A percentile compares a stretch with the other conserved stretches of the same genome.
phyloP scores from a whole-genome alignment of 164 flowering plant species.

The Macadamia integrifolia region DNA sequence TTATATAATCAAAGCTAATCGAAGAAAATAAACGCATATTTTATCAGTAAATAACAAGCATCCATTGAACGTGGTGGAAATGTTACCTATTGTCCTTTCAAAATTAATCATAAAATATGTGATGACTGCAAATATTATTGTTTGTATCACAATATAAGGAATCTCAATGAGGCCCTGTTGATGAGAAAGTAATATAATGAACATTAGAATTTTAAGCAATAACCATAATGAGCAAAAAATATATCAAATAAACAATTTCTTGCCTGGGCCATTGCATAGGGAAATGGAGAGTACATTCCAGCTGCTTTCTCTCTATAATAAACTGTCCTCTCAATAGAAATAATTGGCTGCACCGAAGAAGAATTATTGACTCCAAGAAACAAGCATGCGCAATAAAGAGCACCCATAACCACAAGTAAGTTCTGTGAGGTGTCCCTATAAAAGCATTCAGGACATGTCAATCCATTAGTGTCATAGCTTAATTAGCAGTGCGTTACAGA shows the following conservation, averaged over 20 bases:
- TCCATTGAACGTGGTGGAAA: background rate
- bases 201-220: background rate
- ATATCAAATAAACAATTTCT: background rate
- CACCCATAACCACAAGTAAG: slow-evolving; percentile 61
- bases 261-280: slow-evolving; percentile 90
- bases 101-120: slow-evolving; percentile 79
- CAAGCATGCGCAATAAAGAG: slow-evolving; percentile 65
- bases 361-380: slow-evolving; percentile 83
- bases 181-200: slow-evolving; percentile 3
- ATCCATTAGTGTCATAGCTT: background rate
- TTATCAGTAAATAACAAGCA: background rate
- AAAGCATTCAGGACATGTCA: slow-evolving; percentile 3
- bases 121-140: slow-evolving; percentile 59
- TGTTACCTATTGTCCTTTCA: slow-evolving; percentile 58
- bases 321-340: slow-evolving; percentile 85
- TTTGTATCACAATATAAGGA: slow-evolving; percentile 65
- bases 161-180: slow-evolving; percentile 85
- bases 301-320: slow-evolving; percentile 88
- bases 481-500: too few relatives aligned
- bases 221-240: background rate
- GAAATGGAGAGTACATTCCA: slow-evolving; percentile 75
- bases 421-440: slow-evolving; percentile 49
- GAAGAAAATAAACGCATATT: background rate
- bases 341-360: slow-evolving; percentile 77
- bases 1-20: background rate